Evolutionary conservation across 2,329 filamentous ascomycete species (phyloP).

Genomic region (Nothophoma quercina): DNA sequence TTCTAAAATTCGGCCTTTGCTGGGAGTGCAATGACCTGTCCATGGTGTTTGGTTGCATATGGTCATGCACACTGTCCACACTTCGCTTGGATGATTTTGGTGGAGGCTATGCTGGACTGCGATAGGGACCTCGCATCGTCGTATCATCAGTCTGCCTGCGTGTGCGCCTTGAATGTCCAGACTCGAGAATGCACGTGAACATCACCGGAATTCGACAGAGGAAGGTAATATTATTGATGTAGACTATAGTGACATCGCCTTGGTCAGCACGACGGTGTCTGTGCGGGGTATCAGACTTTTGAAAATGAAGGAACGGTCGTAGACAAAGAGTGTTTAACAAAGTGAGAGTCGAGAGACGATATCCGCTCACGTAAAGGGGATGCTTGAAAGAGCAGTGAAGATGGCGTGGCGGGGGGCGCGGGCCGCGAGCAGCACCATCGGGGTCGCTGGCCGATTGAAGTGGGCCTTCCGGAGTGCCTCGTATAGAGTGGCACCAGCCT

Average conservation of each 20-base stretch:
- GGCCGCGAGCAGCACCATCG: background rate
- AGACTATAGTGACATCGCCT: background rate
- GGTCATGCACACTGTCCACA: background rate
- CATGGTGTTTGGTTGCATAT: background rate
- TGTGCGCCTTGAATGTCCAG: background rate
- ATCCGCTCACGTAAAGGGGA: background rate
- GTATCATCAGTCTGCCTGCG: slow-evolving; percentile 5
- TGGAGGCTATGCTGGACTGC: slow-evolving; percentile 13
- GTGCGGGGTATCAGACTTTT: slow-evolving; percentile 13
- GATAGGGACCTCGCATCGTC: background rate
- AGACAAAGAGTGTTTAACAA: background rate
- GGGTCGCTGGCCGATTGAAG: background rate
- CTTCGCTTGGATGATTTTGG: background rate
- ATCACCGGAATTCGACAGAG: background rate
- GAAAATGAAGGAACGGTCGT: background rate
- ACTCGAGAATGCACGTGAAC: background rate
- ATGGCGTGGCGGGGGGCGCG: background rate
- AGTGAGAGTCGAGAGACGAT: background rate
- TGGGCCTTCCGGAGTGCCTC: slow-evolving; percentile 10
- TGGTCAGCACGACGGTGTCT: slow-evolving; percentile 7
- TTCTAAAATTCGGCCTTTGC: background rate
- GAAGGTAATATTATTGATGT: background rate
- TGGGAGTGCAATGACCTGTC: background rate
- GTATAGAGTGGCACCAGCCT: slow-evolving; percentile 3
- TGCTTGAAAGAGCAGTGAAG: background rate